Evolutionary conservation across 1,284 basidiomycete species (phyloP).

Genomic region (Rhizoctonia solani): DNA sequence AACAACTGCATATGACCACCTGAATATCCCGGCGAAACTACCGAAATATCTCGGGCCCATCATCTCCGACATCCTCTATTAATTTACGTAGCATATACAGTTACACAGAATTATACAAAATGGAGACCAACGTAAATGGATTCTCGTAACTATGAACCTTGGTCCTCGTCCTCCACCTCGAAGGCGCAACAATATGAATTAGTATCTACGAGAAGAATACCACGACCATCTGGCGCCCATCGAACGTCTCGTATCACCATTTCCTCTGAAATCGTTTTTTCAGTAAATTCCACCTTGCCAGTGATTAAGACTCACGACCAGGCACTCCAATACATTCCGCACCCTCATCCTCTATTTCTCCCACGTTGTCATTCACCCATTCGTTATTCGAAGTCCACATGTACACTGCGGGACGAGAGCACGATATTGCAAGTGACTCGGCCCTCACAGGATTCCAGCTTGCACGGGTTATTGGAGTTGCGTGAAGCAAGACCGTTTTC

Average conservation of each 20-base stretch:
- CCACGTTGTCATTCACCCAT: constrained; percentile 54
- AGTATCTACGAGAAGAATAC: constrained; percentile 68
- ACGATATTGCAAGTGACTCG: constrained; percentile 69
- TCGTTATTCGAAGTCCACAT: constrained; percentile 73
- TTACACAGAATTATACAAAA: too few relatives aligned
- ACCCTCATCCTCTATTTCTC: constrained; percentile 63
- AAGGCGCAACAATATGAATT: constrained; percentile 83
- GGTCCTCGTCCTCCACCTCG: constrained; percentile 63
- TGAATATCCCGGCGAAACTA: too few relatives aligned
- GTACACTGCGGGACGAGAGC: constrained; percentile 68
- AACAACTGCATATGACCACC: not conserved
- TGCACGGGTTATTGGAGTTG: constrained; percentile 60
- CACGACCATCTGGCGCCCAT: constrained; percentile 86
- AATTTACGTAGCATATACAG: too few relatives aligned
- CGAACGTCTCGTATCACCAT: constrained; percentile 66
- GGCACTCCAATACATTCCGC: constrained; percentile 82
- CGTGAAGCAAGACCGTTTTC: constrained; percentile 67
- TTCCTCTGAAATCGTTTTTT: constrained; percentile 51
- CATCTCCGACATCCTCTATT: too few relatives aligned
- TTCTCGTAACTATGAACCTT: not conserved
- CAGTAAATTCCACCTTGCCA: not conserved
- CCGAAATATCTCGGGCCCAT: too few relatives aligned
- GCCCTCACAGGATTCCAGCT: constrained; percentile 78
- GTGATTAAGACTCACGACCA: constrained; percentile 58
- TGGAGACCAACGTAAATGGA: too few relatives aligned